These are phyloP conservation scores for Salix brachista DNA, from an alignment of 345 rosid species.

Conservation along the genomic window DNA sequence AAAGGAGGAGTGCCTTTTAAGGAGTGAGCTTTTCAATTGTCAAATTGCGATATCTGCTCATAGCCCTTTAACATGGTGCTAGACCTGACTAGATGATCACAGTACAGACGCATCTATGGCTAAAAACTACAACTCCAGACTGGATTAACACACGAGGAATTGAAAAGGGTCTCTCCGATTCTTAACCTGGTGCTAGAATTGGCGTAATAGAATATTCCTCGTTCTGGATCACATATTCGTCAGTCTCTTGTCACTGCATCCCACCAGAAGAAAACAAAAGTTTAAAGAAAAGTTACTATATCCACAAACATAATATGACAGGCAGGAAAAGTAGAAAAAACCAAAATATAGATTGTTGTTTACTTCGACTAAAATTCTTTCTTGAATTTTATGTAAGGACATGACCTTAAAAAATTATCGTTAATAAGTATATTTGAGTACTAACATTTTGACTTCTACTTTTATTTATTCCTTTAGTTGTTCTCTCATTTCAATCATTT, in stretches of 20 bases:
- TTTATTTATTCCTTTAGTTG: too few species aligned
- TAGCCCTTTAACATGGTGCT: neutral
- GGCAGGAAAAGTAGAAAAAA: neutral
- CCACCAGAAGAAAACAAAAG: neutral
- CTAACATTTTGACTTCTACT: too few species aligned
- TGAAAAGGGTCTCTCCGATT: neutral
- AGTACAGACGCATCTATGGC: neutral
- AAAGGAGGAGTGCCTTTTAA: neutral
- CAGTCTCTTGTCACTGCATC: neutral
- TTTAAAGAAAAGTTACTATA: neutral
- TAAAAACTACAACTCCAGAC: neutral
- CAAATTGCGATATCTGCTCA: neutral
- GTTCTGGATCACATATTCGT: neutral
- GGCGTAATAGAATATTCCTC: slow-evolving; percentile 9
- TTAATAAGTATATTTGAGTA: too few species aligned
- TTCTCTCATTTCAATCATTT: too few species aligned
- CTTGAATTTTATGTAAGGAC: neutral
- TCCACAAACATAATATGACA: neutral
- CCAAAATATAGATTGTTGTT: neutral
- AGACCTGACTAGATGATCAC: slow-evolving; percentile 13
- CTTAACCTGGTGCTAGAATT: neutral
- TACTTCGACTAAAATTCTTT: neutral
- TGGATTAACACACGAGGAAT: neutral
- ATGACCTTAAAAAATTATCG: neutral
- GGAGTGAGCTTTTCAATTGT: neutral